A percentile compares a stretch with the other conserved stretches of the same genome.
These are phyloP conservation scores for Heliocybe sulcata DNA, from an alignment of 1,284 basidiomycete genomes.

Conservation along the genomic window DNA sequence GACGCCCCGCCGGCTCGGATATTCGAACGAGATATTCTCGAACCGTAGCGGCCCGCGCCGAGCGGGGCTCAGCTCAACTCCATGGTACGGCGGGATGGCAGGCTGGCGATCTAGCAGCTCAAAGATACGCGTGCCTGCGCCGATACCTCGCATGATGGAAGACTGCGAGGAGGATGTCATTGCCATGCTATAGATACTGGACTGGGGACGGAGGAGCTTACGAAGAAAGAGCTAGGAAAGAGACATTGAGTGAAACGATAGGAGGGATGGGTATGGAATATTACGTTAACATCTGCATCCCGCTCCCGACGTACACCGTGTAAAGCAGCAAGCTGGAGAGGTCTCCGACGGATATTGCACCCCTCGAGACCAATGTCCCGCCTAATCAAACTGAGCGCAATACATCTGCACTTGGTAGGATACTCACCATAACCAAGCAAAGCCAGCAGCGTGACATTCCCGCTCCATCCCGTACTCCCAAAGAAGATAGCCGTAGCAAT, in stretches of 20 bases:
- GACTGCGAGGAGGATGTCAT: conserved; percentile 32
- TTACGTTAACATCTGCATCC: conserved; percentile 75
- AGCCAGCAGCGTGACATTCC: conserved; percentile 87
- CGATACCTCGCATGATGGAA: conserved; percentile 86
- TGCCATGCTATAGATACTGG: neutral
- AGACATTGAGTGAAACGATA: neutral
- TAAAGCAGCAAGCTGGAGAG: conserved; percentile 89
- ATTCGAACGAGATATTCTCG: conserved; percentile 78
- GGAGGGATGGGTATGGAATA: conserved; percentile 17
- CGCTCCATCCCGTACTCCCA: conserved; percentile 90
- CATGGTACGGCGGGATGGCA: conserved; percentile 59
- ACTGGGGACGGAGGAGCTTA: conserved; percentile 17
- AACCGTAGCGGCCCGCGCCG: conserved; percentile 70
- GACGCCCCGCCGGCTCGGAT: conserved; percentile 77
- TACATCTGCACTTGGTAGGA: neutral
- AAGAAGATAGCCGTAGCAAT: conserved; percentile 90
- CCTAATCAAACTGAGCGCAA: conserved; percentile 34
- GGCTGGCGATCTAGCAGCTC: conserved; percentile 83
- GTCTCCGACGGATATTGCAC: conserved; percentile 87
- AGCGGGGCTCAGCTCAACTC: conserved; percentile 44
- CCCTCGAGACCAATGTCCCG: conserved; percentile 83
- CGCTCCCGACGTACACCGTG: conserved; percentile 84
- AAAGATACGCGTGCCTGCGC: conserved; percentile 90
- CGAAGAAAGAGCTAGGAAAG: conserved; percentile 27
- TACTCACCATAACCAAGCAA: conserved; percentile 82